Percentiles rank a stretch among this genome's conserved stretches.
Conservation (phyloP, 768 basidiomycete genomes). For the Leccinellum luteum region DNA sequence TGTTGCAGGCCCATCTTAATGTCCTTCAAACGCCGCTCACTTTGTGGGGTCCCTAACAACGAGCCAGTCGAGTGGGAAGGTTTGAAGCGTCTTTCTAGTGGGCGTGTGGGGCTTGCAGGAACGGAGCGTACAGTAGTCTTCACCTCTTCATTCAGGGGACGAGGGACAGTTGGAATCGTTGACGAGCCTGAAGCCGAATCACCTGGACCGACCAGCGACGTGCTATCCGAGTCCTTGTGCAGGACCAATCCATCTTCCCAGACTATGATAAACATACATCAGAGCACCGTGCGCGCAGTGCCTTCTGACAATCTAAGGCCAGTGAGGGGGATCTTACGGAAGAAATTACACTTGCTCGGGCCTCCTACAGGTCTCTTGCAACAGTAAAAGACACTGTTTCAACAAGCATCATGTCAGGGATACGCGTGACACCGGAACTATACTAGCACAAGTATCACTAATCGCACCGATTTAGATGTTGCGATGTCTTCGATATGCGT, state of each 20-base stretch:
- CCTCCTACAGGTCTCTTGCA: conserved; percentile 30
- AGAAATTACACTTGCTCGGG: conserved; percentile 34
- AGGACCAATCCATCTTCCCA: conserved; percentile 33
- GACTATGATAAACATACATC: conserved; percentile 15
- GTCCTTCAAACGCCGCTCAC: conserved; percentile 8
- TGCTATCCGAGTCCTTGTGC: neutral
- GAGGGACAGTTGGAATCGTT: neutral
- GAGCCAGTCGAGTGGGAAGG: neutral
- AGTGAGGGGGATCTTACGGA: conserved; percentile 28
- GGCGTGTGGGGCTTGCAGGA: neutral
- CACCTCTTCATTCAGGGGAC: neutral
- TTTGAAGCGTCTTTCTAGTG: neutral
- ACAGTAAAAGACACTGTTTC: conserved; percentile 37
- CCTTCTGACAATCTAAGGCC: neutral
- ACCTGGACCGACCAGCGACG: neutral
- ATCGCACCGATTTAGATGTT: conserved; percentile 40
- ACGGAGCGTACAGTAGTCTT: neutral
- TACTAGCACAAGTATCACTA: neutral
- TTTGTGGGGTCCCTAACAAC: conserved; percentile 6
- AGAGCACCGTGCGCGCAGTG: neutral
- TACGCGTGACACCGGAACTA: neutral
- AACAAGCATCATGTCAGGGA: conserved; percentile 5
- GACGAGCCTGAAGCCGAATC: neutral
- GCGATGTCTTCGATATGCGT: conserved; percentile 32
- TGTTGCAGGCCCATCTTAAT: conserved; percentile 19